phyloP scores from a whole-genome alignment of 2,329 filamentous ascomycete species.

The Neodidymelliopsis sp. region DNA sequence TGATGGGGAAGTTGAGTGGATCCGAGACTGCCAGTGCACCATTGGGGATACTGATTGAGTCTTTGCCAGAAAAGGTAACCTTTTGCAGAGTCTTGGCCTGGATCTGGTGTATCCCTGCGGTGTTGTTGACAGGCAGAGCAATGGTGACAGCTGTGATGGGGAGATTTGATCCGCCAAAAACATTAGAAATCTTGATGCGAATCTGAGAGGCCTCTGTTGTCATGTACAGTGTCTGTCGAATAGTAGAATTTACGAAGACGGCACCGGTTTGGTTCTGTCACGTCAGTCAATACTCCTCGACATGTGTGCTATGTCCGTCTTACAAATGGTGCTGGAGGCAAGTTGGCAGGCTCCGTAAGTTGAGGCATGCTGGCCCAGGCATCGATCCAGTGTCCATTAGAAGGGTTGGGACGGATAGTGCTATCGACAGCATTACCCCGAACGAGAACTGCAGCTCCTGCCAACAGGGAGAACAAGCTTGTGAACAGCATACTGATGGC shows the following conservation, averaged over 20 bases:
- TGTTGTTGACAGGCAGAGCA: conserved; percentile 62
- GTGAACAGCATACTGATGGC: conserved; percentile 7
- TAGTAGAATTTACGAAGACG: conserved; percentile 68
- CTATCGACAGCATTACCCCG: not conserved
- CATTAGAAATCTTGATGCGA: conserved; percentile 70
- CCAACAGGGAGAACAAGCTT: conserved; percentile 3
- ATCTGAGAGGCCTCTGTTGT: conserved; percentile 64
- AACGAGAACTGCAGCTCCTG: conserved; percentile 3
- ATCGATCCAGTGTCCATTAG: conserved; percentile 63
- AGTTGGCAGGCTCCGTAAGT: conserved; percentile 67
- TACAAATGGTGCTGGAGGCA: conserved; percentile 66
- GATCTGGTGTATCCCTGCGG: conserved; percentile 62
- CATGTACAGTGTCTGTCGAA: conserved; percentile 71
- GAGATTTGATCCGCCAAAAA: conserved; percentile 67
- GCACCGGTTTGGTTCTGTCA: conserved; percentile 59
- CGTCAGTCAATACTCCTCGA: not conserved
- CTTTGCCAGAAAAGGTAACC: conserved; percentile 66
- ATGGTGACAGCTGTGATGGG: conserved; percentile 67
- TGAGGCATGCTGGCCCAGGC: conserved; percentile 74
- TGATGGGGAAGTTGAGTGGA: conserved; percentile 63
- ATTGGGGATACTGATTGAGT: conserved; percentile 60
- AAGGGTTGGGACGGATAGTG: conserved; percentile 20
- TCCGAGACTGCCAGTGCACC: conserved; percentile 68
- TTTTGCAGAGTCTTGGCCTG: conserved; percentile 60
- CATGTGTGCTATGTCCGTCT: conserved; percentile 1